Evolutionary conservation across 2,329 filamentous ascomycete species (phyloP).

Genomic region (Trichoderma koningiopsis): DNA sequence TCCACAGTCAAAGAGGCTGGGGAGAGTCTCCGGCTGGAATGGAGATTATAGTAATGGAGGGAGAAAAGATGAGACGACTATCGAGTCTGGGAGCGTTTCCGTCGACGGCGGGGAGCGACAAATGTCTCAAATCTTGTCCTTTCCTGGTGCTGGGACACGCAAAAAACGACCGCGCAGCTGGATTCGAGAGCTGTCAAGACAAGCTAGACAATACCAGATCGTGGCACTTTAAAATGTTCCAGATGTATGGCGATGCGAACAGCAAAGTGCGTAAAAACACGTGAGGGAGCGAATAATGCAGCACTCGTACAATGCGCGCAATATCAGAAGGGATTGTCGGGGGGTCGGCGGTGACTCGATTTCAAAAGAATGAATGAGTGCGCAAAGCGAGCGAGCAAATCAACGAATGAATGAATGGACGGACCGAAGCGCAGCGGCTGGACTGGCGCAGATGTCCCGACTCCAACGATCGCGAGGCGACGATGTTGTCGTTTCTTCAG

Average conservation of each 20-base stretch:
- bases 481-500: constrained; percentile 16
- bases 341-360: background rate
- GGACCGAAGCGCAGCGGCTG: constrained; percentile 23
- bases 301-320: constrained; percentile 9
- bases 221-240: background rate
- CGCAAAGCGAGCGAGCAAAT: background rate
- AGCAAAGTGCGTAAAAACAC: constrained; percentile 1
- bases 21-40: constrained; percentile 35
- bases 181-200: constrained; percentile 32
- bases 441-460: constrained; percentile 17
- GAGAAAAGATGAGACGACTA: constrained; percentile 34
- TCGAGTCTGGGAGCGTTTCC: constrained; percentile 31
- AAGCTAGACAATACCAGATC: constrained; percentile 15
- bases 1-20: constrained; percentile 23
- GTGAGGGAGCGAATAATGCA: constrained; percentile 29
- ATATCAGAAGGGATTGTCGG: constrained; percentile 8
- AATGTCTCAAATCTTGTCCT: constrained; percentile 32
- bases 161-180: constrained; percentile 30
- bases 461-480: constrained; percentile 21
- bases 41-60: constrained; percentile 32
- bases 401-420: constrained; percentile 24
- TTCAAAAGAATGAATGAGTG: constrained; percentile 14
- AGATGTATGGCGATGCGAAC: constrained; percentile 8
- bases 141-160: constrained; percentile 20
- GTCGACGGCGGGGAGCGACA: constrained; percentile 27